Conservation (phyloP, 306 rosid genomes). For the Carpinus viminea region DNA sequence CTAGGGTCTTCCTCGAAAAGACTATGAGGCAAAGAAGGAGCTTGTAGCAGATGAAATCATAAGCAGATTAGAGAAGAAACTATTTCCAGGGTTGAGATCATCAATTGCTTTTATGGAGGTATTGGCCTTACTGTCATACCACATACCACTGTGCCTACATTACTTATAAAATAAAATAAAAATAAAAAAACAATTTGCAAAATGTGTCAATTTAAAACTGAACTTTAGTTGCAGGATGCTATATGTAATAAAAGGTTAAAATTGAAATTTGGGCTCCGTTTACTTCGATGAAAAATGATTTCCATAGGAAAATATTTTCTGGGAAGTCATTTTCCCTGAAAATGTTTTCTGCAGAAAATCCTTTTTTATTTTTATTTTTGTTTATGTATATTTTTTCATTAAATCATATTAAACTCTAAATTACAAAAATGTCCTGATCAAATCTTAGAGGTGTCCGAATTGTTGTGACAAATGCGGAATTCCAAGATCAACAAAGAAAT, state of each 20-base stretch:
- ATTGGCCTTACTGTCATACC: conserved; percentile 20
- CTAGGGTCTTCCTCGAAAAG: conserved; percentile 71
- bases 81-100: conserved; percentile 82
- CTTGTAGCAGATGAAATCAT: conserved; percentile 74
- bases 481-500: too few relatives aligned
- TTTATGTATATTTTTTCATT: too few relatives aligned
- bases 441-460: too few relatives aligned
- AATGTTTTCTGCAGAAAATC: too few relatives aligned
- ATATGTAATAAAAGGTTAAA: not conserved
- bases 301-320: too few relatives aligned
- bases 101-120: conserved; percentile 86
- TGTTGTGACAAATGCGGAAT: too few relatives aligned
- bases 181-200: not conserved
- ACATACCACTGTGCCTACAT: not conserved
- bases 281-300: too few relatives aligned
- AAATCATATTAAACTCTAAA: too few relatives aligned
- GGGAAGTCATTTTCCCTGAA: too few relatives aligned
- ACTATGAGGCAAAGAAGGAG: conserved; percentile 85
- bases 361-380: too few relatives aligned
- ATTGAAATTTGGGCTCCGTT: not conserved
- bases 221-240: not conserved
- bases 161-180: too few relatives aligned
- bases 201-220: not conserved
- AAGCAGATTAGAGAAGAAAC: conserved; percentile 71
- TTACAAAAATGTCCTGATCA: too few relatives aligned